Percentiles rank a stretch among this genome's conserved stretches.
Evolutionary conservation across 345 rosid species (phyloP).

Genomic region (Geranium brycei): DNA sequence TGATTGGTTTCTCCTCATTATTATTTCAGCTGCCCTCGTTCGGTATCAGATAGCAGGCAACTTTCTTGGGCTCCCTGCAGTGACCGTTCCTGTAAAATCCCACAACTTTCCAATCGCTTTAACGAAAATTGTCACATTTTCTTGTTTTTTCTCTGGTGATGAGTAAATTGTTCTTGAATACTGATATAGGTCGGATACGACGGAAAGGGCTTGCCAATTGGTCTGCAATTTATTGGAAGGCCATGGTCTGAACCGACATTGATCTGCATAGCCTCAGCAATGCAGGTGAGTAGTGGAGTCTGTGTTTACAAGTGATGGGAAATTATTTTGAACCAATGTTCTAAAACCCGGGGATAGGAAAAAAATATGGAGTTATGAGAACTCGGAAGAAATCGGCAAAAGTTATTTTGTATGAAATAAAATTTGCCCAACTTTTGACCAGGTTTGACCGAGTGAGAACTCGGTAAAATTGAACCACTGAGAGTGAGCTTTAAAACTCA

Average conservation of each 20-base stretch:
- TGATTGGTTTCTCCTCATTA: constrained; percentile 5
- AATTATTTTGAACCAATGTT: neutral
- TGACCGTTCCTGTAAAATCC: constrained; percentile 41
- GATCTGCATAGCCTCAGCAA: constrained; percentile 42
- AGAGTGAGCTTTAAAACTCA: neutral
- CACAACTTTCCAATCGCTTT: no score
- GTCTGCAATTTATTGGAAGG: constrained; percentile 61
- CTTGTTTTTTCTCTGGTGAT: no score
- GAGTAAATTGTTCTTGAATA: neutral
- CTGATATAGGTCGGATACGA: constrained; percentile 54
- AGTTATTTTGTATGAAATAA: no score
- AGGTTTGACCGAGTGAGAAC: no score
- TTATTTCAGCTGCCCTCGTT: constrained; percentile 51
- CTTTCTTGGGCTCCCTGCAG: constrained; percentile 63
- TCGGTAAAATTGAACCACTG: no score
- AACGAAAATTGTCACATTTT: no score
- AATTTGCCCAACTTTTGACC: no score
- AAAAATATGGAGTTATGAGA: neutral
- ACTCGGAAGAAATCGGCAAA: no score
- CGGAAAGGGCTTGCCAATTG: constrained; percentile 45
- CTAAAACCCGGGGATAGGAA: neutral
- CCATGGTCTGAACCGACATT: constrained; percentile 70
- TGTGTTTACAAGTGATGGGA: neutral
- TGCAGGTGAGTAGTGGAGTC: constrained; percentile 32
- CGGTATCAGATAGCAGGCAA: constrained; percentile 68